phyloP scores from a whole-genome alignment of 2,329 filamentous ascomycete species.

The Cladorrhinum sp. region DNA sequence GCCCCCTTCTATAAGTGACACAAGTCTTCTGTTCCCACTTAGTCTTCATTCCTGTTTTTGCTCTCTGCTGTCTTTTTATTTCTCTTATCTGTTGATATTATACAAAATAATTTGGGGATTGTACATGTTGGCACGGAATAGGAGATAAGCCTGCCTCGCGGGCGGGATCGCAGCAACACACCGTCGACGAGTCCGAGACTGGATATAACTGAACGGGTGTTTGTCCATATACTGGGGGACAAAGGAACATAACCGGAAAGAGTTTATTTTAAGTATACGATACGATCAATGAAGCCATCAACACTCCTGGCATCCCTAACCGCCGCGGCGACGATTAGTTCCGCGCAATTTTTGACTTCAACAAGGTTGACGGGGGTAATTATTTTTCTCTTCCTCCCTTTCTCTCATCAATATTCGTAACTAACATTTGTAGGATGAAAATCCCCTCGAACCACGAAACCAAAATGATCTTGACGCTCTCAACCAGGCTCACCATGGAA shows the following conservation, averaged over 20 bases:
- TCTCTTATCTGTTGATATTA: no score
- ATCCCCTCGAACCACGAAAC: background rate
- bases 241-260: background rate
- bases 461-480: background rate
- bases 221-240: background rate
- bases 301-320: slow-evolving; percentile 9
- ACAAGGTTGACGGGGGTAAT: background rate
- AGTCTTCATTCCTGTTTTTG: background rate
- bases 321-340: slow-evolving; percentile 4
- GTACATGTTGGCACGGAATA: background rate
- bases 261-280: background rate
- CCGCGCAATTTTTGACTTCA: slow-evolving; percentile 10
- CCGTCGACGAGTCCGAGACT: no score
- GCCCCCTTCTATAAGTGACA: background rate
- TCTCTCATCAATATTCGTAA: background rate
- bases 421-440: background rate
- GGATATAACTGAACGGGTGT: no score
- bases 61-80: background rate
- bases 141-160: background rate
- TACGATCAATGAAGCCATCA: slow-evolving; percentile 16
- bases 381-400: background rate
- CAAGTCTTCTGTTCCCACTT: background rate
- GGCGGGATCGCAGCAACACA: background rate
- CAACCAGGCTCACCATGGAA: background rate
- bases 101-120: background rate